Evolutionary conservation across 139 green algal species (phyloP), one percentile per base, ranked within the genome.

Genomic region (Desmodesmus armatus): DNA sequence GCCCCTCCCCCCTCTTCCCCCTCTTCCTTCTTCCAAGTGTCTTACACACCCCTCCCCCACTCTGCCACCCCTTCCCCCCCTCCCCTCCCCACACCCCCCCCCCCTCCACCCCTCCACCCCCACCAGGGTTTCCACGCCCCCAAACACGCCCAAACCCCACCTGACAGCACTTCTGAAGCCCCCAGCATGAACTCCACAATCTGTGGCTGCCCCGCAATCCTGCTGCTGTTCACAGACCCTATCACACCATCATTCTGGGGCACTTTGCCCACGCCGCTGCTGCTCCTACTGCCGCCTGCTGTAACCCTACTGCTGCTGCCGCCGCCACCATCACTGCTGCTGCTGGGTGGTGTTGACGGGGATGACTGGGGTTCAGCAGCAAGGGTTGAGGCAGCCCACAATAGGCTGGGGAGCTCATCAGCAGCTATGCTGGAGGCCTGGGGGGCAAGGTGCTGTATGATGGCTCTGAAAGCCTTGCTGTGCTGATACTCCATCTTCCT

Each of bases 401-500:
- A 31, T 11, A 82, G 21, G 44, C 75, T 82, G 5, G 75, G 75
- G 9, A 82, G 53, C 58, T 82, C 75, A 58, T 82, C 75, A n/a
- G 75, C 53, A 53, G 51, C 35, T 40, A 82, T 71, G 21, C 7
- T 13, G 17, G 51, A 35, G 15, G 75, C 33, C n/a, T 35, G 2
- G 27, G 75, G 53, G 29, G 75, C 75, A 3, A 82, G 44, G 11
- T 82, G 75, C 19, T 82, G 33, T 29, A 82, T 3, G 15, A 63
- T 41, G 21, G 51, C 53, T 27, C 33, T 17, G n/a, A 82, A 82
- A 3, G 75, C 75, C 6, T 70, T 5, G 6, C 39, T 65, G 53
- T 82, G 60, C 7, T 51, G n/a, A 25, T 82, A 82, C 5, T 53
- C 75, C 11, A 82, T 70, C 44, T 82, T 51, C 53, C 75, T 69